Base-by-base conservation (phyloP, 2,329 filamentous ascomycete genomes). In the Fusarium graminum region DNA sequence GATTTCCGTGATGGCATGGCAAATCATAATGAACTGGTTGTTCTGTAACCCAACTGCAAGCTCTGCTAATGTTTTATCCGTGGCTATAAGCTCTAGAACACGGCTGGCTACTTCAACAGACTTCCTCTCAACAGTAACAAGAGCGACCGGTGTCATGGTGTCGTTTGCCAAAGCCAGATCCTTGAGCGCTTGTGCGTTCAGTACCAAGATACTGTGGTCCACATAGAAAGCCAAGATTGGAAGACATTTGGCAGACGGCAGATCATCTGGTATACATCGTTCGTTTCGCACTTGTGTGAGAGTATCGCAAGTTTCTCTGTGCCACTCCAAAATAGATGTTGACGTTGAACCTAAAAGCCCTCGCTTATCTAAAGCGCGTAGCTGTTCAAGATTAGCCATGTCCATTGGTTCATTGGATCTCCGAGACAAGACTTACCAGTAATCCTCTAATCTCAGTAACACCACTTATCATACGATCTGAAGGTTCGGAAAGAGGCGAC, bases 11-110 rank as follows among this genome's bases (percentile, higher is more conserved):
- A 61, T 61, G 0, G 49, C 41, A 1, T 61, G 58, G 2, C 47
- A 55, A 2, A 61, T 61, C 58, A 61, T 61, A 2, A 61, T 34
- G 14, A 55, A 61, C 8, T 61, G 58, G 4, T 46, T 61, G 7
- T 61, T 61, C n/a, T 61, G 58, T 4, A 61, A 61, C 0, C 58
- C 58, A 12, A 61, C 19, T 0, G 49, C 39, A 16, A 61, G 47
- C 1, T 61, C 58, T 6, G 26, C 42, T 17, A 61, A 46, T 0
- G 56, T 55, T 13, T 46, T 45, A 6, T 61, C 58, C 4, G 30
- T 16, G 0, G 36, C 19, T 0, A 61, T 3, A 1, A 45, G 38
- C 1, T 61, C 19, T 3, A 61, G 16, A 1, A 22, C 38, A 4
- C 41, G 58, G 7, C 58, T 11, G 3, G 58, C 56, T 10, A 61